A percentile compares a stretch with the other conserved stretches of the same genome.
These are phyloP conservation scores for Starmerella gropengiesseri DNA, from an alignment of 805 yeast species.

Conservation along the genomic window DNA sequence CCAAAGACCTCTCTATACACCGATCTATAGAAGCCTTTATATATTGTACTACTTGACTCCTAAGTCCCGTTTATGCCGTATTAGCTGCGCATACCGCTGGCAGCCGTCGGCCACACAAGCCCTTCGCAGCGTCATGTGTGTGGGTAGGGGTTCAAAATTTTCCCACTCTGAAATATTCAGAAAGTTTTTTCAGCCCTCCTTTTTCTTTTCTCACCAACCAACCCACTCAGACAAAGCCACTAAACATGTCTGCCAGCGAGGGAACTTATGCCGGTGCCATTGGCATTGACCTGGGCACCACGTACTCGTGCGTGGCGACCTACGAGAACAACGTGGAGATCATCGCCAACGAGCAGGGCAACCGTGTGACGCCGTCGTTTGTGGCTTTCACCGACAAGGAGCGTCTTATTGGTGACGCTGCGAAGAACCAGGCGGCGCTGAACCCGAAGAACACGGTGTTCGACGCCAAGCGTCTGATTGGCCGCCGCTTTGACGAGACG, in stretches of 20 bases:
- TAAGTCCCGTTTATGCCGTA: no score
- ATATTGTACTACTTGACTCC: no score
- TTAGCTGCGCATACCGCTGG: no score
- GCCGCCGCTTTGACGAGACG: conserved; percentile 76
- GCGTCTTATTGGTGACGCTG: conserved; percentile 92
- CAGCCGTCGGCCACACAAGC: no score
- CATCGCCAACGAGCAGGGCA: conserved; percentile 96
- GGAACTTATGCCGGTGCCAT: conserved; percentile 99
- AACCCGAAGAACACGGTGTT: conserved; percentile 79
- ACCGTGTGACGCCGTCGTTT: conserved; percentile 93
- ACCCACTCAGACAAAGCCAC: conserved; percentile 17
- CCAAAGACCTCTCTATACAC: no score
- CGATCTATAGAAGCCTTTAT: no score
- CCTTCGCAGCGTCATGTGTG: conserved; percentile 6
- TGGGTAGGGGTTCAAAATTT: conserved; percentile 13
- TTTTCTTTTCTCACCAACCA: conserved; percentile 14
- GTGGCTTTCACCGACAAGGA: conserved; percentile 91
- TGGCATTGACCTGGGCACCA: conserved; percentile 98
- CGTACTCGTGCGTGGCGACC: conserved; percentile 94
- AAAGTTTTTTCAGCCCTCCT: conserved; percentile 17
- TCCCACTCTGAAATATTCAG: conserved; percentile 18
- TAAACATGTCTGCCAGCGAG: conserved; percentile 38
- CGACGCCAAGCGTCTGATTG: conserved; percentile 89
- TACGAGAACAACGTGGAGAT: conserved; percentile 90
- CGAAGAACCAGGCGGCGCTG: conserved; percentile 93